Conservation (phyloP, 495 filamentous ascomycete species). For the Penicillium macrosclerotiorum region DNA sequence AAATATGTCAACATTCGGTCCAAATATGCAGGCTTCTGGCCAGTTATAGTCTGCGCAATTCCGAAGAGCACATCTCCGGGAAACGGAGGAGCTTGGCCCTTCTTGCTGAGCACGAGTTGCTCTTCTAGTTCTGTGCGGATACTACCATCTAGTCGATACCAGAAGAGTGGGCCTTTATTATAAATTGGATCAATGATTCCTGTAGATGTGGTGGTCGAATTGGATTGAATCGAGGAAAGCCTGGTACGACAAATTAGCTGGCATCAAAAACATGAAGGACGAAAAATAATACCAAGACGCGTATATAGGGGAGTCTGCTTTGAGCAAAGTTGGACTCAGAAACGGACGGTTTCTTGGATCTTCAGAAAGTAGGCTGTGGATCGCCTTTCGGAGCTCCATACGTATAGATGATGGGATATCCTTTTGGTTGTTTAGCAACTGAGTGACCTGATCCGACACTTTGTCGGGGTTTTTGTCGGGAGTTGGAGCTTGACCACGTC, state of each 20-base stretch:
- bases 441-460: constrained; percentile 1
- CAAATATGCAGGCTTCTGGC: constrained; percentile 18
- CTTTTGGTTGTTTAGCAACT: constrained; percentile 5
- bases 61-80: constrained; percentile 19
- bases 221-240: constrained; percentile 9
- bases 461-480: not conserved
- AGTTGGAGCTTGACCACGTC: constrained; percentile 3
- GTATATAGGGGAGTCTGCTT: constrained; percentile 11
- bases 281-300: constrained; percentile 22
- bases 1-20: constrained; percentile 16
- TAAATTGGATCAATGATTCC: constrained; percentile 21
- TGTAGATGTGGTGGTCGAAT: not conserved
- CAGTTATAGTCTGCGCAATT: constrained; percentile 21
- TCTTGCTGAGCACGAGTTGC: constrained; percentile 13
- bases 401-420: constrained; percentile 8
- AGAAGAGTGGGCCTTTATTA: constrained; percentile 23
- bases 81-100: constrained; percentile 5
- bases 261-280: not conserved
- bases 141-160: constrained; percentile 17
- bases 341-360: constrained; percentile 14
- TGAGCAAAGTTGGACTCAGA: constrained; percentile 11
- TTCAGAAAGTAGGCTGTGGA: constrained; percentile 9
- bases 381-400: constrained; percentile 11
- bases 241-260: not conserved
- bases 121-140: constrained; percentile 18